Evolutionary conservation across 2,329 filamentous ascomycete genomes (phyloP), one percentile per base, ranked within the genome.

Genomic region (Chalara sp.): DNA sequence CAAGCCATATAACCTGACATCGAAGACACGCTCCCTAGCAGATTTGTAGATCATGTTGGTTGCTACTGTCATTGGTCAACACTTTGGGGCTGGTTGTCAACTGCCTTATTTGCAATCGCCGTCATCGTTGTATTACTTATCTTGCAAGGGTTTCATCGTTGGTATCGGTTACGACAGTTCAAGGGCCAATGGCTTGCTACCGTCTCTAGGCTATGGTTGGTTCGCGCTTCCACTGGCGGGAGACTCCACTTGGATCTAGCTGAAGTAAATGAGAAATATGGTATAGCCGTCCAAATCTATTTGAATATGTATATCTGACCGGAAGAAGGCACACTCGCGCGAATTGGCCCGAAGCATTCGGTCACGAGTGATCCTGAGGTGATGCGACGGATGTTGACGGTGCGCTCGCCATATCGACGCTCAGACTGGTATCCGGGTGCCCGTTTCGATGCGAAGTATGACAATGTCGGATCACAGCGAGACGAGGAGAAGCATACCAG

Each of bases 391-490:
- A 61, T 62, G 46, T 48, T 45, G 32, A 50, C 56, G 29, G 55
- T 53, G 10, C 53, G 58, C 7, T 62, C 58, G 10, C 35, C 46
- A 30, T 63, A 65, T 50, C 45, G 33, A 6, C 47, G 58, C 43
- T 57, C 54, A 7, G 45, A 51, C 7, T 61, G 55, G 54, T 61
- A 79, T 58, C 65, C 70, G 51, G 72, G 69, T 5, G 68, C 75
- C 50, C 70, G 72, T 11, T 69, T 84, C 53, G 73, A 82, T 51
- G 74, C 76, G 0, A 69, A 74, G n/a, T 66, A 72, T 30, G 74
- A 80, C 54, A 79, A 76, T 52, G 69, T 82, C 5, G 72, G 80
- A 35, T 77, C 74, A 0, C 66, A 72, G 37, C 67, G 72, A 41
- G 68, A 81, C 50, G 74, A 76, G 40, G 68, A 61, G 12, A 63